Base-by-base conservation (phyloP, 139 green algal species). In the Auxenochlorella pyrenoidosa region DNA sequence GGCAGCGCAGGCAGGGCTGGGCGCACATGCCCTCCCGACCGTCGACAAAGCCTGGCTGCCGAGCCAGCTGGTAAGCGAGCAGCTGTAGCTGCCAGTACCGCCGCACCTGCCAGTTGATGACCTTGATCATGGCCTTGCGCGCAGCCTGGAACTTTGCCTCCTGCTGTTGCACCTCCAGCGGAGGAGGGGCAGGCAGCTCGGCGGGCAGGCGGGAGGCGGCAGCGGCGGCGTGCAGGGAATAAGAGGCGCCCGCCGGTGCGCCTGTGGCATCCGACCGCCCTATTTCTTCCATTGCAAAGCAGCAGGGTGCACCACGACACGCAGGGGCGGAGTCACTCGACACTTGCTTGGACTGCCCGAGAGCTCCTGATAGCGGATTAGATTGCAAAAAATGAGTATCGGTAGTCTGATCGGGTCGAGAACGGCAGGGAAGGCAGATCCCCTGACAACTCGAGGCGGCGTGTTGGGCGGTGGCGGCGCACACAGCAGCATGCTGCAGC, bases 41-140 rank as follows among this genome's bases (percentile, higher is more conserved):
- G n/a, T n/a, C n/a, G n/a, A n/a, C n/a, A n/a, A n/a, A n/a, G n/a
- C n/a, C n/a, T n/a, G n/a, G 65, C 3, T 16, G 65, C 65, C 38
- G 28, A 16, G 13, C 21, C 68, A 71, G 63, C 63, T 30, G 63
- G 5, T 36, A 1, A 36, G 26, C 21, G 21, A 24, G 63, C 28
- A n/a, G 26, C 24, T 71, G 63, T 13, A 1, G 5, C 63, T 21
- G n/a, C 16, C 68, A 75, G 44, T 30, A 51, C 16, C 2, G 38
- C 72, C 73, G 32, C 51, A 70, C 77, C 63, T 85, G 44, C 76
- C 79, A 87, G 51, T 90, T 90, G 19, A 82, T 43, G 3, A 87
- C 54, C 28, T 82, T 72, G 16, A 90, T 82, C 41, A 89, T n/a
- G 4, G 38, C 41, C 34, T 89, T 89, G 32, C 78, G 38, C 0